Evolutionary conservation across 441 rosid species (phyloP).

Genomic region (Adansonia grandidieri): DNA sequence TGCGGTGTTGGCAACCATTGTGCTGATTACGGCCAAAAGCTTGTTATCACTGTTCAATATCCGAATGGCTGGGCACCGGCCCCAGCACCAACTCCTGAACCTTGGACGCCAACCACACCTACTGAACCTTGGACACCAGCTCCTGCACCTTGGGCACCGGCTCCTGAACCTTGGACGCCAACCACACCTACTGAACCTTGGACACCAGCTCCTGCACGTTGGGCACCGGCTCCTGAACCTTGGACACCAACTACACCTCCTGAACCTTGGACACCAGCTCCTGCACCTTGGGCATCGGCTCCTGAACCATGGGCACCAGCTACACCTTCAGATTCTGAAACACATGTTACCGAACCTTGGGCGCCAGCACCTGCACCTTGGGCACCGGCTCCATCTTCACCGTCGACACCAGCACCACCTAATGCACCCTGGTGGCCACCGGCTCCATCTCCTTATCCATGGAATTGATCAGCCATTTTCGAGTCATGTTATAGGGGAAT

Average conservation of each 20-base stretch:
- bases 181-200: neutral
- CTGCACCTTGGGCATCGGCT: neutral
- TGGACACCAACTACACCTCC: neutral
- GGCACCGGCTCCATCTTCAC: neutral
- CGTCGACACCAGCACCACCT: neutral
- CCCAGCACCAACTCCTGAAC: neutral
- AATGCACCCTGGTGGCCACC: neutral
- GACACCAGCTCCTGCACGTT: neutral
- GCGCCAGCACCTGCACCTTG: neutral
- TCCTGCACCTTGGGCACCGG: neutral
- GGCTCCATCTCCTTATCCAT: neutral
- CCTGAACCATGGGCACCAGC: neutral
- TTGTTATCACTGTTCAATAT: constrained; percentile 27
- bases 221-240: neutral
- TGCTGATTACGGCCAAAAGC: constrained; percentile 26
- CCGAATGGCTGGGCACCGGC: neutral
- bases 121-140: neutral
- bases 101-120: neutral
- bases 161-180: neutral
- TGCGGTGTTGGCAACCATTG: constrained; percentile 44
- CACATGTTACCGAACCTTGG: neutral
- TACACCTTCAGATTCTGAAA: neutral
- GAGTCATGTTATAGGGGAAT: no score
- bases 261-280: neutral
- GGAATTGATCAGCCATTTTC: neutral